These are phyloP conservation scores for Tirmania nivea DNA, from an alignment of 495 filamentous ascomycete species.

Conservation along the genomic window DNA sequence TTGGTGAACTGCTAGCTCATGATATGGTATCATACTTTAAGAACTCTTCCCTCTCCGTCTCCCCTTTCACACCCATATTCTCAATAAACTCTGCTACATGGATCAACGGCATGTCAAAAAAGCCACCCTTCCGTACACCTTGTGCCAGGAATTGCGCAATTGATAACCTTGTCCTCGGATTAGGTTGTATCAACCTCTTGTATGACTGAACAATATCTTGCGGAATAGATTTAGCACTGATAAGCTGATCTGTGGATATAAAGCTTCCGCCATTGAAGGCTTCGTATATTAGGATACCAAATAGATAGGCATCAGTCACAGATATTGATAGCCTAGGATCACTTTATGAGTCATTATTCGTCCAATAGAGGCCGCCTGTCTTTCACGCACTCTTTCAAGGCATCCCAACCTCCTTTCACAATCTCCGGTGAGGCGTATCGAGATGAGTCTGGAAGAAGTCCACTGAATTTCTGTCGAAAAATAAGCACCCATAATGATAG, in stretches of 20 bases:
- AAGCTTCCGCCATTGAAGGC: slow-evolving; percentile 68
- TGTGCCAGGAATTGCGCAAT: slow-evolving; percentile 76
- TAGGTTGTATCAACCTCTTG: slow-evolving; percentile 66
- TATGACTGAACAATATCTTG: slow-evolving; percentile 73
- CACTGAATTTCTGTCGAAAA: slow-evolving; percentile 49
- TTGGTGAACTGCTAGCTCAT: slow-evolving; percentile 1
- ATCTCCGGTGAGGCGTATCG: slow-evolving; percentile 74
- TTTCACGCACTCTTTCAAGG: slow-evolving; percentile 34
- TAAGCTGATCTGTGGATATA: slow-evolving; percentile 46
- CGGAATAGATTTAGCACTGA: slow-evolving; percentile 69
- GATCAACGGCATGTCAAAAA: slow-evolving; percentile 83
- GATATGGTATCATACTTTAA: slow-evolving; percentile 35
- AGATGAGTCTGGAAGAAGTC: slow-evolving; percentile 59
- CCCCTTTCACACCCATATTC: slow-evolving; percentile 67
- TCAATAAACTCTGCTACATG: slow-evolving; percentile 81
- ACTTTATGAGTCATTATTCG: no score
- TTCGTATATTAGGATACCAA: slow-evolving; percentile 67
- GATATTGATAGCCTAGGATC: slow-evolving; percentile 40
- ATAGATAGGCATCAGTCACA: slow-evolving; percentile 69
- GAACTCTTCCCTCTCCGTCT: slow-evolving; percentile 66
- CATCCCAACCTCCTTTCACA: slow-evolving; percentile 67
- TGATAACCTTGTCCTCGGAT: slow-evolving; percentile 68
- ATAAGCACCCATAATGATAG: neutral
- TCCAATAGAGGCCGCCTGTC: no score
- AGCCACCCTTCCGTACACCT: slow-evolving; percentile 56